phyloP scores from a whole-genome alignment of 306 rosid species.

The Quercus rubra region DNA sequence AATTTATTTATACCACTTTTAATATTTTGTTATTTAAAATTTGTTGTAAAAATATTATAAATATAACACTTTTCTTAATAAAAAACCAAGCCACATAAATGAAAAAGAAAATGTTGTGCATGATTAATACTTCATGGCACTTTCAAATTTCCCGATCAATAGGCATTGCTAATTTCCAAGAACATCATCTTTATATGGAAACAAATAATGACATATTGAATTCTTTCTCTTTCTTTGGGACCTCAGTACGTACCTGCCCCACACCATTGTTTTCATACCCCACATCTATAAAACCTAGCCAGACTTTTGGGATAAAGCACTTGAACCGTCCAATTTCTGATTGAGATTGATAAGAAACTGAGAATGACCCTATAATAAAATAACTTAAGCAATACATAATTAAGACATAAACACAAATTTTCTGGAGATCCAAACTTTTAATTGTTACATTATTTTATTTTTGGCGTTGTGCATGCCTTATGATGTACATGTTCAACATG shows the following conservation, averaged over 20 bases:
- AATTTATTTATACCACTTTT: too few relatives aligned
- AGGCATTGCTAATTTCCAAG: not conserved
- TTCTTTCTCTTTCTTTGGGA: not conserved
- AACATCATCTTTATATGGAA: not conserved
- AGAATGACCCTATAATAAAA: not conserved
- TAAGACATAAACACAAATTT: not conserved
- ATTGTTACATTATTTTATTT: too few relatives aligned
- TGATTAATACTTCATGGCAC: not conserved
- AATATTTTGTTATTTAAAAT: too few relatives aligned
- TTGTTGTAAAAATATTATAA: too few relatives aligned
- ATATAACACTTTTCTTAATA: not conserved
- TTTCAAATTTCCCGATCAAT: not conserved
- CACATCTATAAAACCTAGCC: not conserved
- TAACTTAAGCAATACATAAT: not conserved
- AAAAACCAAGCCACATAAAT: not conserved
- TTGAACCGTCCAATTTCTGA: not conserved
- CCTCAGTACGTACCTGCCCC: not conserved
- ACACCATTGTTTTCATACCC: not conserved
- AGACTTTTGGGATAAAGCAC: not conserved
- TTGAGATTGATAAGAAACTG: not conserved
- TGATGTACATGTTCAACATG: too few relatives aligned
- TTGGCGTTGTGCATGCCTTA: too few relatives aligned
- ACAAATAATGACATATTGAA: not conserved
- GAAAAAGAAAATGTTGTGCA: not conserved
- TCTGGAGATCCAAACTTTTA: not conserved